phyloP scores from a whole-genome alignment of 2,329 filamentous ascomycete genomes.

The Grosmannia clavigera region DNA sequence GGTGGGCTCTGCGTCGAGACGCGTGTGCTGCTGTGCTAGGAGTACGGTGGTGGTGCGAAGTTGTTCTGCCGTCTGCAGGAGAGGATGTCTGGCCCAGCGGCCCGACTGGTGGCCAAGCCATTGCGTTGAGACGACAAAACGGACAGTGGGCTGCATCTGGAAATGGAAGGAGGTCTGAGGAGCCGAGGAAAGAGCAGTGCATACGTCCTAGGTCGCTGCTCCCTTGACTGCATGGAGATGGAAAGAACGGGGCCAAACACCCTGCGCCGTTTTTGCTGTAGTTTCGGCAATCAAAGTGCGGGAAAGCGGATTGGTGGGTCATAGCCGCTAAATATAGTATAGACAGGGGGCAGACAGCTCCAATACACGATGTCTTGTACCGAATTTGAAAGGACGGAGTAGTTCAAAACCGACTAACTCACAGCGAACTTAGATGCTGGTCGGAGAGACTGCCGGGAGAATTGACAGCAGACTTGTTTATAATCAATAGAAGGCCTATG shows the following conservation, averaged over 20 bases:
- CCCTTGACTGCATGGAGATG: neutral
- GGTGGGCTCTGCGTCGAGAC: neutral
- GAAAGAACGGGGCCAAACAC: neutral
- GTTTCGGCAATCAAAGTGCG: neutral
- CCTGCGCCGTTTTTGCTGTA: neutral
- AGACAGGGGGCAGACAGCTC: neutral
- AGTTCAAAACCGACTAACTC: no score
- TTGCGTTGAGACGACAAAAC: neutral
- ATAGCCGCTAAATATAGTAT: neutral
- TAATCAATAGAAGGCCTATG: no score
- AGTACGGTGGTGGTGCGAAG: neutral
- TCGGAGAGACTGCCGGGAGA: no score
- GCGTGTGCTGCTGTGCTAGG: neutral
- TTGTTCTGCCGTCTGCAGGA: neutral
- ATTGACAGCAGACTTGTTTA: no score
- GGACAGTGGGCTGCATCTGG: neutral
- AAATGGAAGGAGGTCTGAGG: neutral
- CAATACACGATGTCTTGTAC: neutral
- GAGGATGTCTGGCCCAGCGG: neutral
- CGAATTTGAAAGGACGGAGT: no score
- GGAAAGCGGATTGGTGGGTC: conserved; percentile 1
- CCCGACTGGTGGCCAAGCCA: conserved; percentile 6
- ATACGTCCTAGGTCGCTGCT: neutral
- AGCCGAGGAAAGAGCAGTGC: neutral
- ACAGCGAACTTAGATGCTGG: no score